Evolutionary conservation across 768 basidiomycete species (phyloP).

Genomic region (Lepiota subincarnata): DNA sequence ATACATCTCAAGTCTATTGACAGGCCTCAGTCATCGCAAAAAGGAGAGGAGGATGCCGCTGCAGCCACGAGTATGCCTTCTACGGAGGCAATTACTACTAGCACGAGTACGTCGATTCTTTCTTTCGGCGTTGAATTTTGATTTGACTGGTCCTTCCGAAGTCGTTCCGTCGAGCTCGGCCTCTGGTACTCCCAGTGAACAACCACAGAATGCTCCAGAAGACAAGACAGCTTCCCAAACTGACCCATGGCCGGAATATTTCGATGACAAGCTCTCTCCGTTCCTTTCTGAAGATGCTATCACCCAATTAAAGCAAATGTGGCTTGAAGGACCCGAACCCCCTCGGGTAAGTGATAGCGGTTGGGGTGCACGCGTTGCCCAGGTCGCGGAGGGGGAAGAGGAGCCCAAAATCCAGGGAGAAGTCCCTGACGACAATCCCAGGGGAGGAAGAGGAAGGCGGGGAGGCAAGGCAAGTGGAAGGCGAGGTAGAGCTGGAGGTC

Average conservation of each 20-base stretch:
- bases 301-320: conserved; percentile 63
- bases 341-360: conserved; percentile 71
- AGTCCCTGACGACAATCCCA: neutral
- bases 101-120: neutral
- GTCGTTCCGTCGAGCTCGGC: conserved; percentile 1
- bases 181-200: neutral
- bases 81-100: conserved; percentile 15
- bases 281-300: conserved; percentile 65
- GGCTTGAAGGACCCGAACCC: conserved; percentile 76
- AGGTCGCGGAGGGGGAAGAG: conserved; percentile 23
- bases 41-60: conserved; percentile 23
- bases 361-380: conserved; percentile 55
- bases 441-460: conserved; percentile 26
- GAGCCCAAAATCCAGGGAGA: conserved; percentile 5
- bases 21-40: conserved; percentile 59
- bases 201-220: neutral
- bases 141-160: conserved; percentile 8
- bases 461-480: conserved; percentile 38
- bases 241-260: conserved; percentile 66
- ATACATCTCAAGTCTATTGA: conserved; percentile 77
- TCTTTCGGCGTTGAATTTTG: neutral
- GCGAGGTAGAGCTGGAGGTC: conserved; percentile 43
- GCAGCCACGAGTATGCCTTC: conserved; percentile 17
- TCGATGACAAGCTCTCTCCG: conserved; percentile 49
- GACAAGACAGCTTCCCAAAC: conserved; percentile 16